Percentiles rank a stretch among this genome's conserved stretches.
phyloP scores from a whole-genome alignment of 2,329 filamentous ascomycete species.

The Endothia cerciana region DNA sequence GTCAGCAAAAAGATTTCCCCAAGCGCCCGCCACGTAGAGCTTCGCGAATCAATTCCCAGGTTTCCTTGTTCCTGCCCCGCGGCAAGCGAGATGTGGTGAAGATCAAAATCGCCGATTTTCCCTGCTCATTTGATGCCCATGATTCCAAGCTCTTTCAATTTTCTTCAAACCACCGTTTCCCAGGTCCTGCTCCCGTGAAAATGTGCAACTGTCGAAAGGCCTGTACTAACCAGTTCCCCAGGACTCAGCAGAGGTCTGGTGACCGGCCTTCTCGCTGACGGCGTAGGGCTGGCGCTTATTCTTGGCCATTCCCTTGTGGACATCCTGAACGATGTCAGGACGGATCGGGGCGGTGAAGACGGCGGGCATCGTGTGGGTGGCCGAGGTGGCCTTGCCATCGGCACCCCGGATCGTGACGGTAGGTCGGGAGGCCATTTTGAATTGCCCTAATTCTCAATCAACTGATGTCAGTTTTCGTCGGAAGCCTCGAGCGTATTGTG shows the following conservation, averaged over 20 bases:
- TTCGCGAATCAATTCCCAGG: background rate
- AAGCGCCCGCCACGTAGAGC: background rate
- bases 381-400: slow-evolving; percentile 89
- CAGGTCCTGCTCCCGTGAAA: slow-evolving; percentile 5
- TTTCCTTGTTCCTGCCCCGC: background rate
- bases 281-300: slow-evolving; percentile 99
- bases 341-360: slow-evolving; percentile 98
- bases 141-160: background rate
- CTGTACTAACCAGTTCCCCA: slow-evolving; percentile 92
- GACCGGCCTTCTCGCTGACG: slow-evolving; percentile 99
- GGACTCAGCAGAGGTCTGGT: slow-evolving; percentile 99
- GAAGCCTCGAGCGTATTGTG: background rate
- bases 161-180: background rate
- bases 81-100: background rate
- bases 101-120: background rate
- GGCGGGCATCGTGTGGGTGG: slow-evolving; percentile 89
- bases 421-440: slow-evolving; percentile 89
- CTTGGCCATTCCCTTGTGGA: slow-evolving; percentile 99
- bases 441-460: slow-evolving; percentile 29
- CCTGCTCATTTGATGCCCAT: background rate
- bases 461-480: slow-evolving; percentile 9
- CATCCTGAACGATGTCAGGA: slow-evolving; percentile 97
- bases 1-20: slow-evolving; percentile 33
- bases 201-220: slow-evolving; percentile 15
- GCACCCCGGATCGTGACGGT: slow-evolving; percentile 97